phyloP scores from a whole-genome alignment of 2,329 filamentous ascomycete species.

The Stagonosporopsis chrysanthemi region DNA sequence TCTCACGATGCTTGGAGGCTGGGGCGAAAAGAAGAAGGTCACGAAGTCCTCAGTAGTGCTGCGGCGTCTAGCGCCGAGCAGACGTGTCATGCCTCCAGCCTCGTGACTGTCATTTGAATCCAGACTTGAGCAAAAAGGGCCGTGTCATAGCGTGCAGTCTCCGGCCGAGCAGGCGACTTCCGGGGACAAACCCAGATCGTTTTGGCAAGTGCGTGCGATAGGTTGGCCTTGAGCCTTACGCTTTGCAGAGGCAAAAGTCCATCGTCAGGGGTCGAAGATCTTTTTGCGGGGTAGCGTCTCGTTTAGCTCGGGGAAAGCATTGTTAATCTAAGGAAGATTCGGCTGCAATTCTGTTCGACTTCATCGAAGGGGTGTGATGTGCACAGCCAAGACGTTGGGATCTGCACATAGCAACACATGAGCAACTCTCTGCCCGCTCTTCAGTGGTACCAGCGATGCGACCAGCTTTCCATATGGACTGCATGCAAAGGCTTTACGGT shows the following conservation, averaged over 20 bases:
- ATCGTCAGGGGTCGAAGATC: slow-evolving; percentile 30
- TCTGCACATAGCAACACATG: slow-evolving; percentile 1
- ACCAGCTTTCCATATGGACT: slow-evolving; percentile 2
- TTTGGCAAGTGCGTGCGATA: slow-evolving; percentile 26
- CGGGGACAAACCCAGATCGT: slow-evolving; percentile 21
- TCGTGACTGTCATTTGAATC: slow-evolving; percentile 32
- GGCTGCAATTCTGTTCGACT: neutral
- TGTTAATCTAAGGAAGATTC: slow-evolving; percentile 9
- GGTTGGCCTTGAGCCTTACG: slow-evolving; percentile 17
- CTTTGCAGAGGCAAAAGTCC: slow-evolving; percentile 17
- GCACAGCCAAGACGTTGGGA: neutral
- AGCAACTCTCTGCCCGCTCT: neutral
- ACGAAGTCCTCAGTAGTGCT: slow-evolving; percentile 43
- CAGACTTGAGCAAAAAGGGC: slow-evolving; percentile 21
- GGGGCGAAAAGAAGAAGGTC: slow-evolving; percentile 39
- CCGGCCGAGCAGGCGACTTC: slow-evolving; percentile 26
- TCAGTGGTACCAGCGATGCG: neutral
- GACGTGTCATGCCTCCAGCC: slow-evolving; percentile 35
- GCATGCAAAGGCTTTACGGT: slow-evolving; percentile 24
- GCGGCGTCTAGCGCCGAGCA: slow-evolving; percentile 35
- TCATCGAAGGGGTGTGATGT: neutral
- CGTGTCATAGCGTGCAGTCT: slow-evolving; percentile 28
- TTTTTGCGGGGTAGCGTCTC: slow-evolving; percentile 48
- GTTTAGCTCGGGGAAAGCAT: slow-evolving; percentile 36
- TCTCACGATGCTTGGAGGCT: slow-evolving; percentile 22